Base-by-base conservation (phyloP, 2,329 filamentous ascomycete species). In the Xylaria sp. region DNA sequence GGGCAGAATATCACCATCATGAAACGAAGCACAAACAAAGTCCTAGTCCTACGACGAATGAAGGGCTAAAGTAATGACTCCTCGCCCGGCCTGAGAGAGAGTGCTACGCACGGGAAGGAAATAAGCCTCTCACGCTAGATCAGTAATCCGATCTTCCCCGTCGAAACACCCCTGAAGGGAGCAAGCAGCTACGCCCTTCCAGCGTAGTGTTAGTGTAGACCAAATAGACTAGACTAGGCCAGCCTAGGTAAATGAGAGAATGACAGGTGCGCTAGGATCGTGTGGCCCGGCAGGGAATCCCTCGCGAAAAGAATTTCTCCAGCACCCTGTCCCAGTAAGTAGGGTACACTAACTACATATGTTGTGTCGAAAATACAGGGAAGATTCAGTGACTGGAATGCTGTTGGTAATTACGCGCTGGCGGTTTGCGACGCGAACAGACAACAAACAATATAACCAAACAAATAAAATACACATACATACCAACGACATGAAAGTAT, bases 91-190 rank as follows among this genome's bases (percentile, higher is more conserved):
- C 34, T 37, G 34, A 37, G 34, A 37, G 12, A n/a, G n/a, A n/a
- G n/a, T n/a, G n/a, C n/a, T n/a, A n/a, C 4, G 25, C 12, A n/a
- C 41, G 41, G 41, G 41, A 46, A 46, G 41, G 41, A 46, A 46
- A 46, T 46, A 46, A 57, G 54, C 54, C 54, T 57, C 54, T 37
- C 10, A 41, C 54, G n/a, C 56, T 46, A 44, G 56, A 46, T 28
- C 39, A 48, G 9, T 60, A 60, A 20, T 48, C 44, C 44, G 44
- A 50, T 23, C 41, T 37, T 37, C 25, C 41, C 41, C 34, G 52
- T 28, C 56, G 39, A 58, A 58, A 46, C 39, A 58, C 56, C 56
- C 56, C 56, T 58, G 56, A 58, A 58, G 15, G 39, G 39, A 44
- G 39, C 39, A 58, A 25, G 37, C 55, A 25, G 37, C 55, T 25